A percentile compares a stretch with the other conserved stretches of the same genome.
These are phyloP conservation scores for Hypoxylon sp. DNA, from an alignment of 2,329 filamentous ascomycete genomes.

Conservation along the genomic window DNA sequence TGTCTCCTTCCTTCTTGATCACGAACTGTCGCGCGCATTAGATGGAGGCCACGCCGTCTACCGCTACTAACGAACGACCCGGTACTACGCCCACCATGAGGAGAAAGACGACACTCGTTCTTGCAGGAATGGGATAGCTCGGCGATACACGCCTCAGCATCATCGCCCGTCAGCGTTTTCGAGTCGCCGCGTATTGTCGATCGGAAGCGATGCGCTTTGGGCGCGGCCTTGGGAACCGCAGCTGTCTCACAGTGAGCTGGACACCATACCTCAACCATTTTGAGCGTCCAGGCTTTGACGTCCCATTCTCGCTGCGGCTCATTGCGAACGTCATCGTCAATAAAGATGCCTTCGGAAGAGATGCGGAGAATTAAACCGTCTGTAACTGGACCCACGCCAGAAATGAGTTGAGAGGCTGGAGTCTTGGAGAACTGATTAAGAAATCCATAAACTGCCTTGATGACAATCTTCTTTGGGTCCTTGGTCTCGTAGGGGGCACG, in stretches of 20 bases:
- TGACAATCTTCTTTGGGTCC: conserved; percentile 95
- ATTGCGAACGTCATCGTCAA: conserved; percentile 93
- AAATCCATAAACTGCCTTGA: conserved; percentile 93
- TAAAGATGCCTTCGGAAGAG: conserved; percentile 94
- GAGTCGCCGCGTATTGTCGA: conserved; percentile 64
- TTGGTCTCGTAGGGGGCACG: conserved; percentile 86
- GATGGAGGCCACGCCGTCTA: conserved; percentile 69
- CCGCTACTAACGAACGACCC: conserved; percentile 60
- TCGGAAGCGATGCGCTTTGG: conserved; percentile 65
- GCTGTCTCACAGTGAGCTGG: conserved; percentile 70
- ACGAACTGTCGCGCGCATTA: conserved; percentile 74
- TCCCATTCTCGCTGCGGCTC: conserved; percentile 99
- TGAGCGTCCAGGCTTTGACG: conserved; percentile 97
- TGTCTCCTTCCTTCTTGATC: conserved; percentile 78
- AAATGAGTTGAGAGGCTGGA: conserved; percentile 91
- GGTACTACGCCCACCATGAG: conserved; percentile 62
- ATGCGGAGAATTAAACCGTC: conserved; percentile 94
- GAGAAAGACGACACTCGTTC: conserved; percentile 71
- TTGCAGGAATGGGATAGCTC: conserved; percentile 77
- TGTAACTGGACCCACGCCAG: conserved; percentile 86
- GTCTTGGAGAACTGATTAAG: conserved; percentile 89
- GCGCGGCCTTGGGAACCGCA: conserved; percentile 62
- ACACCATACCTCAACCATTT: conserved; percentile 90
- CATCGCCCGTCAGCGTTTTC: conserved; percentile 72
- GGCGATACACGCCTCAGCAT: conserved; percentile 75